Conservation (phyloP, 768 basidiomycete genomes). For the Podaxis sp. region DNA sequence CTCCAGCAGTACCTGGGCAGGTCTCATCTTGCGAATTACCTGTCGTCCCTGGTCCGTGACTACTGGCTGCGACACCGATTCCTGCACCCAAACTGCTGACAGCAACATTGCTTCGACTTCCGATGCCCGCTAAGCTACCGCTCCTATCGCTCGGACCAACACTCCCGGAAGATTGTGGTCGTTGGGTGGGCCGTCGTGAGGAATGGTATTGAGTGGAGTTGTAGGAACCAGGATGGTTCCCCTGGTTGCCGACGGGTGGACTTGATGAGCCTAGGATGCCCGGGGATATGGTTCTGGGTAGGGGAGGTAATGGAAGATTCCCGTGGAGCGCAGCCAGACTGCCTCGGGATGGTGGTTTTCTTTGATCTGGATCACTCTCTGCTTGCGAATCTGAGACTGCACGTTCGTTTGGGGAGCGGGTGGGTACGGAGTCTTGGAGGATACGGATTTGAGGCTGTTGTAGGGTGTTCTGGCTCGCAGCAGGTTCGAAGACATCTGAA, state of each 20-base stretch:
- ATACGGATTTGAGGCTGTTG: neutral
- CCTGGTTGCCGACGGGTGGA: neutral
- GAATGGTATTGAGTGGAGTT: neutral
- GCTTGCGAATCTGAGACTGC: neutral
- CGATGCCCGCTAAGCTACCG: neutral
- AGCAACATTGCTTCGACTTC: neutral
- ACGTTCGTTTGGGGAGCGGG: neutral
- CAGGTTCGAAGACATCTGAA: neutral
- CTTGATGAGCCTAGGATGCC: neutral
- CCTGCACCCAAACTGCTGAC: neutral
- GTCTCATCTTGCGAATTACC: neutral
- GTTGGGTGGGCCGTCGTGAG: neutral
- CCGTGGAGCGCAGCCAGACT: neutral
- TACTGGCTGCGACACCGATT: neutral
- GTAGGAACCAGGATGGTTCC: neutral
- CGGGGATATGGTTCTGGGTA: neutral
- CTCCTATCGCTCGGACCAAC: neutral
- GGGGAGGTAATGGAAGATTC: conserved; percentile 1
- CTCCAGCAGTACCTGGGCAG: neutral
- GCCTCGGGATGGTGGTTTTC: too few species aligned
- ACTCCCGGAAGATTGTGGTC: neutral
- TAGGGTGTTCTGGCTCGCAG: neutral
- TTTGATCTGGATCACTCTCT: neutral
- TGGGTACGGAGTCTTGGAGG: neutral
- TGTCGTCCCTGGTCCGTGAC: neutral